phyloP scores from a whole-genome alignment of 805 yeast genomes.

The Sungouiella thailandica region DNA sequence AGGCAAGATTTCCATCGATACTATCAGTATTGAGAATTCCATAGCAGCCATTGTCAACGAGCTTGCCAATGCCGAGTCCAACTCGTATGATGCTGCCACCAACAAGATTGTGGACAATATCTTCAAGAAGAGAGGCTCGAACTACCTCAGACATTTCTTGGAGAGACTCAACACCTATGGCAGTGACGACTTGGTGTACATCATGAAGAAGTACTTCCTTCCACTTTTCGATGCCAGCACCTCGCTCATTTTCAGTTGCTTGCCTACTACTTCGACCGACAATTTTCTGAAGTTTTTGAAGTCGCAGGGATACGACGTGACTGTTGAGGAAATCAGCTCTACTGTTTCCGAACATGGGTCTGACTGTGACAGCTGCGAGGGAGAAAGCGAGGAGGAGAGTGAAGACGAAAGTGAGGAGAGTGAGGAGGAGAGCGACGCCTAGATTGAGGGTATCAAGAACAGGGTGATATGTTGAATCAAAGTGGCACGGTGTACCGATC shows the following conservation, averaged over 20 bases:
- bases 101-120: constrained; percentile 62
- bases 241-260: constrained; percentile 63
- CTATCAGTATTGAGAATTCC: constrained; percentile 62
- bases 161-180: constrained; percentile 48
- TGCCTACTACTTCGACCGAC: constrained; percentile 62
- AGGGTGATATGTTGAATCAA: neutral
- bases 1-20: constrained; percentile 54
- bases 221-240: constrained; percentile 55
- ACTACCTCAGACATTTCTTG: constrained; percentile 53
- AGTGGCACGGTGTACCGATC: neutral
- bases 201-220: constrained; percentile 54
- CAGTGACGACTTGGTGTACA: constrained; percentile 44
- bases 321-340: constrained; percentile 40
- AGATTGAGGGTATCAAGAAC: neutral
- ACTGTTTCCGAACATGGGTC: neutral
- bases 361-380: neutral
- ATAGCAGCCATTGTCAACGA: constrained; percentile 69
- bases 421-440: constrained; percentile 1
- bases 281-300: constrained; percentile 44
- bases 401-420: constrained; percentile 3
- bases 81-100: constrained; percentile 59
- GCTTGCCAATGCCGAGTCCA: constrained; percentile 65
- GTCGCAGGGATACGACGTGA: constrained; percentile 55
- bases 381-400: neutral
- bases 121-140: constrained; percentile 65